phyloP scores from a whole-genome alignment of 495 filamentous ascomycete genomes.

The Alectoria sarmentosa region DNA sequence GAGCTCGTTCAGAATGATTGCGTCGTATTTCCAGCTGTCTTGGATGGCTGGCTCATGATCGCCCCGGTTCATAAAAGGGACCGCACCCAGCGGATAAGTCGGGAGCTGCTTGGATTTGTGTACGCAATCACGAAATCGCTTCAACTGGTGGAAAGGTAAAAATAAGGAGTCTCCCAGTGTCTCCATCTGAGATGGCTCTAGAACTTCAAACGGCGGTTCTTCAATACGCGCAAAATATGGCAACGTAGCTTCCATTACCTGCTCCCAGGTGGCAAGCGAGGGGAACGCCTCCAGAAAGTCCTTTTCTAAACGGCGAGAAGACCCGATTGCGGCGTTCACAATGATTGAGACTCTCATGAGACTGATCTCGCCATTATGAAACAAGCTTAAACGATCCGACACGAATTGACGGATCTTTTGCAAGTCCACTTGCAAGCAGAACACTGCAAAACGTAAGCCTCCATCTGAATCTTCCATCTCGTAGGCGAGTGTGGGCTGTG shows the following conservation, averaged over 20 bases:
- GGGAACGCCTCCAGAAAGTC: neutral
- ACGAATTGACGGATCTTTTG: neutral
- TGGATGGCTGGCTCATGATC: no score
- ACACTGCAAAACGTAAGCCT: neutral
- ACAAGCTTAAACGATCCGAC: no score
- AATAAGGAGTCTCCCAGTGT: neutral
- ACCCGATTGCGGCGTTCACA: neutral
- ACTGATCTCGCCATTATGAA: no score
- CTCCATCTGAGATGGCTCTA: no score
- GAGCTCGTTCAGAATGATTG: neutral
- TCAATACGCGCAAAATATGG: no score
- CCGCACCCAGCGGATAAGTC: no score
- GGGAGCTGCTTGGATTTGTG: no score
- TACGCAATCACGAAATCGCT: neutral
- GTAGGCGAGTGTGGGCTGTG: no score
- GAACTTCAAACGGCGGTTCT: neutral
- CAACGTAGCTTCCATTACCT: neutral
- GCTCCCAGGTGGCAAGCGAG: neutral
- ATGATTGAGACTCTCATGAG: neutral
- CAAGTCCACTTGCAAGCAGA: neutral
- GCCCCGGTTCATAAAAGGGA: no score
- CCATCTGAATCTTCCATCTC: neutral
- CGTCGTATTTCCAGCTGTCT: neutral
- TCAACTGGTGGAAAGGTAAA: neutral
- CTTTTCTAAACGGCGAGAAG: no score